A percentile compares a stretch with the other conserved stretches of the same genome.
Evolutionary conservation across 2,329 filamentous ascomycete species (phyloP).

Genomic region (Colletotrichum zoysiae): DNA sequence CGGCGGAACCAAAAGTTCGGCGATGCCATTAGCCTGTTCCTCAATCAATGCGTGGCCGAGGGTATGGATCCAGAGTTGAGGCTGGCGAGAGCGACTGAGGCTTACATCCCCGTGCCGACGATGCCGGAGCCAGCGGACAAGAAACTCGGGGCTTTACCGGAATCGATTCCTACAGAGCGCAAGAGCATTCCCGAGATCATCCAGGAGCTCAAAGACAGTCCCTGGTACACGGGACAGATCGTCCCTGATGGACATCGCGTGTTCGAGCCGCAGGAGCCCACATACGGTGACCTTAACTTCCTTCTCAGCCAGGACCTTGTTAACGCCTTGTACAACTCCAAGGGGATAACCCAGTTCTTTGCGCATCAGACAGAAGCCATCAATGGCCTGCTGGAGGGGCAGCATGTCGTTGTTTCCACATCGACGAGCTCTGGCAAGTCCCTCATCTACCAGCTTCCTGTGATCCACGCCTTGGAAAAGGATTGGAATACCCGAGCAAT

Average conservation of each 20-base stretch:
- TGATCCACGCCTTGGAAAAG: slow-evolving; percentile 86
- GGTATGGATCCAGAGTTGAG: slow-evolving; percentile 75
- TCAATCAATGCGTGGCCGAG: slow-evolving; percentile 78
- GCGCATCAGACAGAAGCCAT: slow-evolving; percentile 95
- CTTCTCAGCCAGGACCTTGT: slow-evolving; percentile 89
- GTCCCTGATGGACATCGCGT: slow-evolving; percentile 93
- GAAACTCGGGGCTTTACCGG: slow-evolving; percentile 66
- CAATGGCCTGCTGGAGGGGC: slow-evolving; percentile 84
- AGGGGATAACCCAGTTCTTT: slow-evolving; percentile 87
- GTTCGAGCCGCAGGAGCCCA: slow-evolving; percentile 85
- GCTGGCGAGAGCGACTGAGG: slow-evolving; percentile 69
- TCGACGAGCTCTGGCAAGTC: slow-evolving; percentile 98
- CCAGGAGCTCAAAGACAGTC: slow-evolving; percentile 80
- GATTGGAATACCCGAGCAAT: slow-evolving; percentile 85
- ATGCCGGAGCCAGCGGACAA: slow-evolving; percentile 52
- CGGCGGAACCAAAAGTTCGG: slow-evolving; percentile 88
- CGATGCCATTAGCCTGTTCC: slow-evolving; percentile 80
- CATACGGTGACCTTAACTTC: slow-evolving; percentile 88
- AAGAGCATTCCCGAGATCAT: slow-evolving; percentile 88
- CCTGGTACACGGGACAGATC: slow-evolving; percentile 94
- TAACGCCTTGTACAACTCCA: slow-evolving; percentile 95
- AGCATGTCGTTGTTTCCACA: slow-evolving; percentile 91
- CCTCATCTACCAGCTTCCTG: slow-evolving; percentile 96
- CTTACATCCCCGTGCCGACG: slow-evolving; percentile 73
- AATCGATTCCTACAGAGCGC: slow-evolving; percentile 82